These are phyloP conservation scores for Aaosphaeria pasadenensis DNA, from an alignment of 2,329 filamentous ascomycete species.

Conservation along the genomic window DNA sequence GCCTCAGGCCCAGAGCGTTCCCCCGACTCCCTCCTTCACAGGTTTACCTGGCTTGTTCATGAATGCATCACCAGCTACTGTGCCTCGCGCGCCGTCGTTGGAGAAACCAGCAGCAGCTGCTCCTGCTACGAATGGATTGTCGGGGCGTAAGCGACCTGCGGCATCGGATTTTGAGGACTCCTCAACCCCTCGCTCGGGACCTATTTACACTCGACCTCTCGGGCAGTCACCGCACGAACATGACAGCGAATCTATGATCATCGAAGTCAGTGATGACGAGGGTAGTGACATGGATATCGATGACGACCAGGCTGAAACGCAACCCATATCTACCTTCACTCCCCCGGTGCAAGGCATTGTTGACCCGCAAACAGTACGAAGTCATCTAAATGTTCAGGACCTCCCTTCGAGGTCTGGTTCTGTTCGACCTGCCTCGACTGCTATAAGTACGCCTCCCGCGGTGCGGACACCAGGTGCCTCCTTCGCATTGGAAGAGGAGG, in stretches of 20 bases:
- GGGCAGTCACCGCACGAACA: constrained; percentile 50
- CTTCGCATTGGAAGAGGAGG: constrained; percentile 39
- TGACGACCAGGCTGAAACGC: constrained; percentile 48
- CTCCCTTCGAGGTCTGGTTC: constrained; percentile 25
- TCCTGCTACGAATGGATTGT: not conserved
- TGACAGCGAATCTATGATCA: constrained; percentile 66
- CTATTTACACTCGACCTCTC: constrained; percentile 58
- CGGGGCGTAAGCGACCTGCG: constrained; percentile 58
- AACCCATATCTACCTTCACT: constrained; percentile 3
- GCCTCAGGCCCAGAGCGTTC: constrained; percentile 1
- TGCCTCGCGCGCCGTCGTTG: too few relatives aligned
- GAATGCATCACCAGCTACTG: constrained; percentile 21
- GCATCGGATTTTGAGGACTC: constrained; percentile 69
- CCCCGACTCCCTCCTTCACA: constrained; percentile 21
- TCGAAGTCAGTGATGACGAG: constrained; percentile 79
- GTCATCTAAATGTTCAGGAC: constrained; percentile 13
- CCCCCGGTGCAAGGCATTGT: not conserved
- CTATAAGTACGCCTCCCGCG: constrained; percentile 28
- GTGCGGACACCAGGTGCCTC: constrained; percentile 33
- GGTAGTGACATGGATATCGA: constrained; percentile 64
- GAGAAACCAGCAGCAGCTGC: not conserved
- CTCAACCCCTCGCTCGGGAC: constrained; percentile 27
- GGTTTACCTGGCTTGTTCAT: constrained; percentile 55
- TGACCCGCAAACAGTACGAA: constrained; percentile 9
- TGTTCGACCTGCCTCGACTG: constrained; percentile 17